These are phyloP conservation scores for Epichloe sp. DNA, from an alignment of 2,329 filamentous ascomycete species.

Conservation along the genomic window DNA sequence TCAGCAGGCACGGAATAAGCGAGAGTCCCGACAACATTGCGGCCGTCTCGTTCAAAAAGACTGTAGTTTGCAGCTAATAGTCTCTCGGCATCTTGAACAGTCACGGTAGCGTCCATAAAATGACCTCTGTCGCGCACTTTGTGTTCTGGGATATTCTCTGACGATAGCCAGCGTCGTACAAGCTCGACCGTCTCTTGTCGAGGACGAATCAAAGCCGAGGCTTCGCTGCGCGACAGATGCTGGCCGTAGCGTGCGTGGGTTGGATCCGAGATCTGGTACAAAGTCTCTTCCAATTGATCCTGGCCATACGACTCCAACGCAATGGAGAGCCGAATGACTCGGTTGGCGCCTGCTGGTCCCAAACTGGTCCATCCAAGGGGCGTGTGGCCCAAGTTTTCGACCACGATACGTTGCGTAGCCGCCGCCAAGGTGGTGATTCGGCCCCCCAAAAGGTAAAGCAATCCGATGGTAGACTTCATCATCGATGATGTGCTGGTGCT, in stretches of 20 bases:
- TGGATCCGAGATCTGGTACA: conserved; percentile 37
- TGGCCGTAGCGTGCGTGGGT: conserved; percentile 32
- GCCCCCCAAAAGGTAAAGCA: neutral
- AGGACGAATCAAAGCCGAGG: conserved; percentile 35
- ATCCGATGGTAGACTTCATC: neutral
- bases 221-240: conserved; percentile 33
- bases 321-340: conserved; percentile 18
- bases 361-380: conserved; percentile 13
- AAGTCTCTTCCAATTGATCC: conserved; percentile 25
- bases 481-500: neutral
- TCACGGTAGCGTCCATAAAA: conserved; percentile 30
- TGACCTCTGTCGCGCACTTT: conserved; percentile 23
- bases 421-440: neutral
- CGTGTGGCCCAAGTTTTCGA: conserved; percentile 10
- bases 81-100: conserved; percentile 25
- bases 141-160: conserved; percentile 22
- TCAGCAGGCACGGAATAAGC: conserved; percentile 26
- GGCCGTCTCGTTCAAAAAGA: conserved; percentile 22
- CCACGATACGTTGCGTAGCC: neutral
- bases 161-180: conserved; percentile 32
- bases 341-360: conserved; percentile 7
- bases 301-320: conserved; percentile 14
- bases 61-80: conserved; percentile 35
- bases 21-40: conserved; percentile 26
- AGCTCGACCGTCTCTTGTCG: conserved; percentile 23